Evolutionary conservation across 306 rosid genomes (phyloP), one percentile per base, ranked within the genome.

Genomic region (Dalbergia cochinchinensis): DNA sequence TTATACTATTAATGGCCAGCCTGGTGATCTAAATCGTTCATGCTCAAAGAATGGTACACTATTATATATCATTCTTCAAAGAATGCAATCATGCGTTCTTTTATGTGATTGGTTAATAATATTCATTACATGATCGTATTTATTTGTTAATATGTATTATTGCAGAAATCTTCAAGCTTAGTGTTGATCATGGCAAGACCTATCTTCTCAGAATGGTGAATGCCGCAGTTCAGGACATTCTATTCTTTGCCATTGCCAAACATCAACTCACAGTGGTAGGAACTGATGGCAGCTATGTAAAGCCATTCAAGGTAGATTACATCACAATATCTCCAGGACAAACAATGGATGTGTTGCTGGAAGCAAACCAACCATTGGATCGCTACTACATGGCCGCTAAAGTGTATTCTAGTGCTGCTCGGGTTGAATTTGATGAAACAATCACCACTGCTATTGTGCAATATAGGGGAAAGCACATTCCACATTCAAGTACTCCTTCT

Each of bases 321-420:
- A 53, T 91, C 31, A 68, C 87, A 44, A 87, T 89, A 47, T 13
- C 89, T 0, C 96, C 93, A 0, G 96, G 93, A 4, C 96, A 91
- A 76, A 80, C 96, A 12, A 65, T 86, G 34, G 90, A 87, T 44
- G 90, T 80, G 22, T 45, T 91, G 45, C 70, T 91, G 0, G 13
- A 69, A 73, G 66, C 96, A 73, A 65, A 87, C 81, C 91, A 83
- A 48, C 72, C 84, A 13, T 48, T 33, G 7, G 69, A 50, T 22
- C 81, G 44, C 26, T 91, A 91, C 77, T 89, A 86, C 85, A 85
- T 91, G 93, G 93, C 96, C 2, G 88, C 89, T 13, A 82, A 73
- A 48, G 91, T 71, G 6, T 91, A 87, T 42, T 69, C 88, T 0
- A 78, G 78, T 11, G 72, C 77, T 0, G 0, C 1, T 0, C 4